Evolutionary conservation across 2,329 filamentous ascomycete genomes (phyloP), one percentile per base, ranked within the genome.

Genomic region (Epichloe hybrida): DNA sequence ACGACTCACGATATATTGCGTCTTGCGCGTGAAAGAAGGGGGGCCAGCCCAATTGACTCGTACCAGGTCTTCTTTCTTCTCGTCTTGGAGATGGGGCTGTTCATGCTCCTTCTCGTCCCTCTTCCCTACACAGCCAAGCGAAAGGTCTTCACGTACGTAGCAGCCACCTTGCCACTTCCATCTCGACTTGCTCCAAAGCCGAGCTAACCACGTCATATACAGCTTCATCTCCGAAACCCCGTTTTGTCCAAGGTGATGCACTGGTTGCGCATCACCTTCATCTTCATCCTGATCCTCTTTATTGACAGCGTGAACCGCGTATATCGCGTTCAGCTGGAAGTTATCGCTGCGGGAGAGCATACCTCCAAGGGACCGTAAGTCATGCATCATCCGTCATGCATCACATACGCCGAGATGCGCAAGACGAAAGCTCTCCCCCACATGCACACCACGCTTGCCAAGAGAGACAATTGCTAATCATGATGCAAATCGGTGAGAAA

Each of bases 201-300:
- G 27, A 15, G 31, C 39, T 38, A 13, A 50, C 21, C 8, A 2
- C 44, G 15, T 13, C 31, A 48, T 27, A 5, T 37, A 50, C 55
- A 88, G 85, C 61, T 98, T 98, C 80, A 90, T 98, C 64, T 96
- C 90, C 49, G 88, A 91, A 94, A 84, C 65, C 85, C 77, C 0
- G 54, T 83, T 49, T 79, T 98, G 53, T 93, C 90, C 40, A 96
- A 97, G 69, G 68, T 97, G 57, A 91, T 97, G 75, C 96, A 98
- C 74, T 91, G 89, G 62, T 78, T 98, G 73, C 97, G 96, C 79
- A 98, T 98, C 52, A 95, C 89, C 2, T 98, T 98, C 67, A 91
- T 98, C 66, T 98, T 98, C 74, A 97, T 98, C 63, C 76, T 97
- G 53, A 95, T 98, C 57, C 84, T 98, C 57, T 98, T 98, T 72